Evolutionary conservation across 2,329 filamentous ascomycete species (phyloP).

Genomic region (Diaporthe velutina): DNA sequence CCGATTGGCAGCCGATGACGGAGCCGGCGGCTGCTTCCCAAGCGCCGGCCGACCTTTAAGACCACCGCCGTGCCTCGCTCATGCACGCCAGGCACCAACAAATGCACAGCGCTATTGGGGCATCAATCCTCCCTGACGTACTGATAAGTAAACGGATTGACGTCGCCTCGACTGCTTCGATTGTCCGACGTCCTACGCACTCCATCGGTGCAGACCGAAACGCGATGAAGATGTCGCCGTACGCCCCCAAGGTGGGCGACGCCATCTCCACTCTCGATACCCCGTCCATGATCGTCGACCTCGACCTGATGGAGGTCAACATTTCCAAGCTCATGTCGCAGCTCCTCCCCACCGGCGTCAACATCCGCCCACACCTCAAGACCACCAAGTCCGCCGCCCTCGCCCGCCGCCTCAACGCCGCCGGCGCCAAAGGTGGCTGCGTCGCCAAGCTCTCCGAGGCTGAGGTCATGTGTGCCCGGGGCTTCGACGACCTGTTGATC

Average conservation of each 20-base stretch:
- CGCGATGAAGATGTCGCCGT: constrained; percentile 41
- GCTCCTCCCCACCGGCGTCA: constrained; percentile 59
- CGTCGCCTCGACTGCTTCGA: too few species aligned
- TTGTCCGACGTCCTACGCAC: too few species aligned
- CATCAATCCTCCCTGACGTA: too few species aligned
- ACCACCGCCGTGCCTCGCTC: not conserved
- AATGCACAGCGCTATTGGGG: not conserved
- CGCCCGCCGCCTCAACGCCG: constrained; percentile 56
- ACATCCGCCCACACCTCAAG: constrained; percentile 65
- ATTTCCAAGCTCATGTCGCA: constrained; percentile 59
- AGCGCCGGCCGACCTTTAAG: constrained; percentile 15
- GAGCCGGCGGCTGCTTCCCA: not conserved
- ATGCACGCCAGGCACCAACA: not conserved
- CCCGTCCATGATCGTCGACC: constrained; percentile 67
- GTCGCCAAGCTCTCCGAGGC: constrained; percentile 65
- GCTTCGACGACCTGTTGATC: constrained; percentile 63
- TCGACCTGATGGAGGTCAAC: constrained; percentile 65
- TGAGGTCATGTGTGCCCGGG: constrained; percentile 55
- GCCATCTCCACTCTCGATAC: constrained; percentile 61
- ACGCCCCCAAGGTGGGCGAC: constrained; percentile 58
- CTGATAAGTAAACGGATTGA: too few species aligned
- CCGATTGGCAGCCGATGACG: constrained; percentile 11
- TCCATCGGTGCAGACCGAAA: not conserved
- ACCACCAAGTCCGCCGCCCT: constrained; percentile 63
- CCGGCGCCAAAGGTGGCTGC: constrained; percentile 63